Conservation (phyloP, 495 filamentous ascomycete species). For the Jackrogersella minutella region DNA sequence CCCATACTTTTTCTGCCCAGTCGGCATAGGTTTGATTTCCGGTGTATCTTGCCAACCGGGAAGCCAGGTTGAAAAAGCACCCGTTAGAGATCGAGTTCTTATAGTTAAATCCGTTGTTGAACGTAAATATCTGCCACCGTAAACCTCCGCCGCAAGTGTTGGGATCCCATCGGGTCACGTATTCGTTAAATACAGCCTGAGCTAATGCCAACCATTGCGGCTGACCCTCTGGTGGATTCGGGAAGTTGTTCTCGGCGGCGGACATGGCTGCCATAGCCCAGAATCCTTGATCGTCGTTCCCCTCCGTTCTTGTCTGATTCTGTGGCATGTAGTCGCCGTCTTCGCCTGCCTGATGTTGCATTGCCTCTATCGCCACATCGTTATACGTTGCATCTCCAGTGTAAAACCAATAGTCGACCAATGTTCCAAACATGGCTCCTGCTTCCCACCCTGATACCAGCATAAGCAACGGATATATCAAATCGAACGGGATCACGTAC, state of each 20-base stretch:
- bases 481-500: constrained; percentile 38
- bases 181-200: constrained; percentile 80
- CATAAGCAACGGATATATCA: constrained; percentile 13
- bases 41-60: constrained; percentile 76
- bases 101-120: constrained; percentile 81
- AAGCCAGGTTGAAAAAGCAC: constrained; percentile 82
- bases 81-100: constrained; percentile 84
- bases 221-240: constrained; percentile 66
- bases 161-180: constrained; percentile 72
- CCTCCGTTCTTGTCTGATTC: constrained; percentile 78
- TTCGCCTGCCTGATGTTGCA: constrained; percentile 75
- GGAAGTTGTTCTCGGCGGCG: constrained; percentile 80
- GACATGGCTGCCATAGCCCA: constrained; percentile 86
- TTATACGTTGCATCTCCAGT: constrained; percentile 81
- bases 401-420: constrained; percentile 86
- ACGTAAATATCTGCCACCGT: constrained; percentile 85
- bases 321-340: constrained; percentile 77
- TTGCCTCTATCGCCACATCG: constrained; percentile 68
- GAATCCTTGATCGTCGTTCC: constrained; percentile 89
- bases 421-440: constrained; percentile 75
- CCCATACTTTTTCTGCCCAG: constrained; percentile 76
- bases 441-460: constrained; percentile 70
- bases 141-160: constrained; percentile 76
- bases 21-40: constrained; percentile 77
- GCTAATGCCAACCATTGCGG: constrained; percentile 82